phyloP scores from a whole-genome alignment of 345 rosid species.

The Streptanthus diversifolius region DNA sequence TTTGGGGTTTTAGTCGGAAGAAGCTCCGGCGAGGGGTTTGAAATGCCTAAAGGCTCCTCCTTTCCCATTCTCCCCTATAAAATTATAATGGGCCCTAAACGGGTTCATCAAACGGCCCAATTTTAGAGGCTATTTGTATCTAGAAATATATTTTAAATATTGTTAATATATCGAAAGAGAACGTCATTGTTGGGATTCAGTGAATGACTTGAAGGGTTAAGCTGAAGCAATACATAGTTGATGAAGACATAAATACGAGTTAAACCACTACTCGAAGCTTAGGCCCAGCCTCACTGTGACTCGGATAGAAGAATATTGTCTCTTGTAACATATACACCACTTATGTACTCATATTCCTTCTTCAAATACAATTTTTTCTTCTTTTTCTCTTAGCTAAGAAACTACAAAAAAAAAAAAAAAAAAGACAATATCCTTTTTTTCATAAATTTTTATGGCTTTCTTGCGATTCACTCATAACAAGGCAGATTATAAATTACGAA shows the following conservation, averaged over 20 bases:
- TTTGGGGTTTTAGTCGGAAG: neutral
- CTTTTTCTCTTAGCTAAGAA: no score
- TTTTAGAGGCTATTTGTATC: neutral
- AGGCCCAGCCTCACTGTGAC: no score
- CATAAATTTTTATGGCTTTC: no score
- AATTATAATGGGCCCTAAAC: slow-evolving; percentile 8
- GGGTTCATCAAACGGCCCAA: neutral
- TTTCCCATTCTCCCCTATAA: neutral
- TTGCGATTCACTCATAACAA: no score
- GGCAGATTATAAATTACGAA: no score
- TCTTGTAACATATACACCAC: no score
- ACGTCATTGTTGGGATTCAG: neutral
- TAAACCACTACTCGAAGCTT: no score
- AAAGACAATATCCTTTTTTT: no score
- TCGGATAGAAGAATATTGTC: no score
- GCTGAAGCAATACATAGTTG: neutral
- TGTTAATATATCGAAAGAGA: neutral
- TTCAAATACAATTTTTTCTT: no score
- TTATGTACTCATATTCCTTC: no score
- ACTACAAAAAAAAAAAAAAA: no score
- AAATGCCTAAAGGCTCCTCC: neutral
- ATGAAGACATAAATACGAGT: neutral
- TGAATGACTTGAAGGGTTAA: neutral
- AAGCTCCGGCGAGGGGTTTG: slow-evolving; percentile 9
- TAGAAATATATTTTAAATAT: neutral